Evolutionary conservation across 176 grass and related monocot species (phyloP), one percentile per base, ranked within the genome.

Genomic region (Carex kokanica): DNA sequence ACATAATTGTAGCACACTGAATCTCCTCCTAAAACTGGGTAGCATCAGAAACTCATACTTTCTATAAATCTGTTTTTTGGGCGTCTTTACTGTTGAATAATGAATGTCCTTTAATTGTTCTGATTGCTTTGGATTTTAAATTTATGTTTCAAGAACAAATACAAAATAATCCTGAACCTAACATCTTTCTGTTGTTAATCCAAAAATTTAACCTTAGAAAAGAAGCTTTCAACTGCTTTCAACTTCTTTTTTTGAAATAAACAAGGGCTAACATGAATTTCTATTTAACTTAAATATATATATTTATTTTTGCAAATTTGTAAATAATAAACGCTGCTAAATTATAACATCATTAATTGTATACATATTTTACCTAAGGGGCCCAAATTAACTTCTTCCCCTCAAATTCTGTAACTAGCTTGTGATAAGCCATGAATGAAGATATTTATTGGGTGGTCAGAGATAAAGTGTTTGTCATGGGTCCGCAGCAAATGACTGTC

Each of bases 381-480:
- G 40, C 21, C 49, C 49, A 54, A 55, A 53, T 53, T 31, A 14
- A 16, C 24, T 77, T 75, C 45, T 75, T 29, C 24, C 45, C 73
- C 5, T 77, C 49, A 77, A 31, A 54, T 17, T 77, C 18, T 13
- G 73, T 77, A 77, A 77, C 23, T 77, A 77, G 20, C 47, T 75
- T 16, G 49, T 9, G 31, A 62, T 78, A 34, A 81, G 57, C 57
- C 57, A 9, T 43, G 36, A 81, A 62, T 74, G 56, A 32, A 74
- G 67, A 84, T 84, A 84, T 75, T 84, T 84, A 43, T 84, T 84
- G 67, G 67, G 83, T 84, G 67, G 83, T 60, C 67, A 75, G 52
- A 40, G 83, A 59, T 73, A 84, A 84, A 84, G 21, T 81, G 72
- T 24, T 55, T 55, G 10, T 41, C 20, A 63, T 40, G 54, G 78